Evolutionary conservation across 2,329 filamentous ascomycete species (phyloP).

Genomic region (Cladosporium sp.): DNA sequence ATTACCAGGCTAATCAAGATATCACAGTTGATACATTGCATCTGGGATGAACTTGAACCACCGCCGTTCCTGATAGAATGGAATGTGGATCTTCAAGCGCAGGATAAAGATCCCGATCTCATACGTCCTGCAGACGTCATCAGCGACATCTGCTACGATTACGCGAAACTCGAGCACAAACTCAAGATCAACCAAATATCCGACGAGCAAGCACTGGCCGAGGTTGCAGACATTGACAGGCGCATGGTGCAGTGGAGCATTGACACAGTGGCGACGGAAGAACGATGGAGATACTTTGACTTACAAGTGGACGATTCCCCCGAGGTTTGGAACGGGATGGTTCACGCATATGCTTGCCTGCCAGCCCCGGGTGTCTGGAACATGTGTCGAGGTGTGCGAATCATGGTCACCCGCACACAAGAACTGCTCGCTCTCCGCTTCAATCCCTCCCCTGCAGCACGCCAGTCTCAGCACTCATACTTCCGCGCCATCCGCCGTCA

Average conservation of each 20-base stretch:
- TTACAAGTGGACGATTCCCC: constrained; percentile 23
- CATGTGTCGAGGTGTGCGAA: constrained; percentile 23
- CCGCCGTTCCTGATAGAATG: constrained; percentile 26
- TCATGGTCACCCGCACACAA: constrained; percentile 26
- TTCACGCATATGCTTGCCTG: constrained; percentile 20
- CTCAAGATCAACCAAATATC: constrained; percentile 16
- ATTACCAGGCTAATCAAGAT: too few species aligned
- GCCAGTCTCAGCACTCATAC: constrained; percentile 14
- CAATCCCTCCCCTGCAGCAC: constrained; percentile 6
- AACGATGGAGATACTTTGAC: constrained; percentile 23
- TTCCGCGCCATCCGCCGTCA: constrained; percentile 23
- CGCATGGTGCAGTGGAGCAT: constrained; percentile 25
- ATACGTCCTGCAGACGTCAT: constrained; percentile 21
- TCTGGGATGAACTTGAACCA: constrained; percentile 27
- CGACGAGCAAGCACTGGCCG: constrained; percentile 19
- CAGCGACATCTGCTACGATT: constrained; percentile 20
- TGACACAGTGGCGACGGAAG: constrained; percentile 15
- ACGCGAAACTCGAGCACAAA: constrained; percentile 19
- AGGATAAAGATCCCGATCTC: constrained; percentile 10
- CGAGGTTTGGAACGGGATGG: constrained; percentile 27
- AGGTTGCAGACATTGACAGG: constrained; percentile 21
- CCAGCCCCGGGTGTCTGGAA: constrained; percentile 23
- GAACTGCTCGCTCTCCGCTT: constrained; percentile 22
- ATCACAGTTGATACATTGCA: constrained; percentile 20
- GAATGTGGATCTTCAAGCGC: constrained; percentile 20